phyloP scores from a whole-genome alignment of 768 basidiomycete species.

The Tephrocybe sp. region DNA sequence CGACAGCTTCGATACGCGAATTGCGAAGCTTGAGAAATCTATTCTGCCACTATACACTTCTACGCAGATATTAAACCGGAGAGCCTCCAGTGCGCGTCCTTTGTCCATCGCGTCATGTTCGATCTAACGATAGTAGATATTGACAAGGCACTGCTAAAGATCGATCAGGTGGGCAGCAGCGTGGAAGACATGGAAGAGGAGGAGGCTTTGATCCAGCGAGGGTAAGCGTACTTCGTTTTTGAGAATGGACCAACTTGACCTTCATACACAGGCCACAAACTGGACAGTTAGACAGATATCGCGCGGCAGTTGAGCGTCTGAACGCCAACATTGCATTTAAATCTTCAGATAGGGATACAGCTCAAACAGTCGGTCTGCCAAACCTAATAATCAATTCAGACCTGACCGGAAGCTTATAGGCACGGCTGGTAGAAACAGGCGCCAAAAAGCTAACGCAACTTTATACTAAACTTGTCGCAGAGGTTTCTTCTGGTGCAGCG shows the following conservation, averaged over 20 bases:
- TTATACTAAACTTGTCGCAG: slow-evolving; percentile 87
- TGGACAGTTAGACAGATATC: slow-evolving; percentile 61
- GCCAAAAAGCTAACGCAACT: slow-evolving; percentile 78
- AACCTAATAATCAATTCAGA: neutral
- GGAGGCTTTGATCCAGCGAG: slow-evolving; percentile 74
- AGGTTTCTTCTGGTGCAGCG: slow-evolving; percentile 76
- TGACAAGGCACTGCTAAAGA: slow-evolving; percentile 72
- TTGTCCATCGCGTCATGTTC: neutral
- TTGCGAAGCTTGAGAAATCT: slow-evolving; percentile 82
- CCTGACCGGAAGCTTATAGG: slow-evolving; percentile 25
- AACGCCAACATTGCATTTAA: slow-evolving; percentile 82
- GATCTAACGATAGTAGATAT: slow-evolving; percentile 52
- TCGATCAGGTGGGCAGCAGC: slow-evolving; percentile 74
- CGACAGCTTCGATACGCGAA: slow-evolving; percentile 77
- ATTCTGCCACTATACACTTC: slow-evolving; percentile 81
- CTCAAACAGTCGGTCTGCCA: slow-evolving; percentile 43
- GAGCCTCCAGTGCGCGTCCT: slow-evolving; percentile 63
- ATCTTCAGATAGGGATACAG: slow-evolving; percentile 50
- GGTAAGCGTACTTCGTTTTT: slow-evolving; percentile 40
- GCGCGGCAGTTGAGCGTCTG: slow-evolving; percentile 69
- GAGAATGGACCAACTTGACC: slow-evolving; percentile 1
- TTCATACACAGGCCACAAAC: slow-evolving; percentile 59
- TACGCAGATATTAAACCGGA: slow-evolving; percentile 69
- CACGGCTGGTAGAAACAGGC: slow-evolving; percentile 79
- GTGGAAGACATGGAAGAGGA: slow-evolving; percentile 75